These are phyloP conservation scores for Hypoxylon rickii DNA, from an alignment of 495 filamentous ascomycete species.

Conservation along the genomic window DNA sequence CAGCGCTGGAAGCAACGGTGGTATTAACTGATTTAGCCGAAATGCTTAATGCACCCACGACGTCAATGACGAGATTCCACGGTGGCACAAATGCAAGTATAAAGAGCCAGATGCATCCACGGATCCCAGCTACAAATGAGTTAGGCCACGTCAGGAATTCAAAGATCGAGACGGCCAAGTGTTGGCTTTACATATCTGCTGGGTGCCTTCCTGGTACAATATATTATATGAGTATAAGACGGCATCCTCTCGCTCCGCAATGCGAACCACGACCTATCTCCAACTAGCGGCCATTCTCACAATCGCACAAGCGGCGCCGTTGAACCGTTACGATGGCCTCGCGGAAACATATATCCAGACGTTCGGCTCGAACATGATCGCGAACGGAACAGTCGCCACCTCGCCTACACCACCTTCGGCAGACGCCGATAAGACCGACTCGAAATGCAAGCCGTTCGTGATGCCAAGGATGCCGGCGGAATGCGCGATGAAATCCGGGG, in stretches of 20 bases:
- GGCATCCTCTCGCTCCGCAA: background rate
- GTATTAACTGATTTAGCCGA: background rate
- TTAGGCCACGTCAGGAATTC: too few species aligned
- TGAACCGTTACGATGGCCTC: constrained; percentile 5
- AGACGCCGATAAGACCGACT: background rate
- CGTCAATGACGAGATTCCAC: too few species aligned
- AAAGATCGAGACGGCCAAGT: too few species aligned
- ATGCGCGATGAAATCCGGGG: constrained; percentile 15
- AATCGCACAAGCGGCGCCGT: background rate
- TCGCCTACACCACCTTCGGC: background rate
- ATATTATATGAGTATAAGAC: background rate
- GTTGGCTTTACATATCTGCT: background rate
- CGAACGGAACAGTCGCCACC: constrained; percentile 10
- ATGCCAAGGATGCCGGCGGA: constrained; percentile 17
- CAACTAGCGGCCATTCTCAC: background rate
- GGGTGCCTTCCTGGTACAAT: too few species aligned
- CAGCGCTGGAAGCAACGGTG: background rate
- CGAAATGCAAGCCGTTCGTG: constrained; percentile 17
- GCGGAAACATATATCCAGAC: constrained; percentile 12
- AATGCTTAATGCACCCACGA: background rate
- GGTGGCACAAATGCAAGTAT: too few species aligned
- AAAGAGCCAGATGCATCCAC: too few species aligned
- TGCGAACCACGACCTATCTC: background rate
- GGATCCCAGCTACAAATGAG: too few species aligned
- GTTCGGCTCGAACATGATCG: constrained; percentile 13